Percentiles rank a stretch among this genome's conserved stretches.
Conservation (phyloP, 2,329 filamentous ascomycete genomes). For the Verticillium longisporum region DNA sequence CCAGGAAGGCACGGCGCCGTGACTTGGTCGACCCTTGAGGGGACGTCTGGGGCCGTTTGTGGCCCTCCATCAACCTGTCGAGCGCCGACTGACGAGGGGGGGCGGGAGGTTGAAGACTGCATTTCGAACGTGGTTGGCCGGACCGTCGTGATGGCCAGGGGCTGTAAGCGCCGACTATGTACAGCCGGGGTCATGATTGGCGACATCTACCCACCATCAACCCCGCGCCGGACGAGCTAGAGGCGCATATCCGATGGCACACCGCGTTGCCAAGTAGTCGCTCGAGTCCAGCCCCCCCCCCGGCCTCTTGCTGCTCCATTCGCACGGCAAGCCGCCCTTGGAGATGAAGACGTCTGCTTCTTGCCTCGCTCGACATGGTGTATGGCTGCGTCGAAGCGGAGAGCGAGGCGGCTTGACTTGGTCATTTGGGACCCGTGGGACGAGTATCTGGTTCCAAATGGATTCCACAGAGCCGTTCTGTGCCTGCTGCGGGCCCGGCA, state of each 20-base stretch:
- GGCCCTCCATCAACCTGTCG: neutral
- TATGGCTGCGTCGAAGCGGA: neutral
- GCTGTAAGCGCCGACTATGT: constrained; percentile 29
- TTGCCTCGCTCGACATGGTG: neutral
- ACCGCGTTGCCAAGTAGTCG: constrained; percentile 1
- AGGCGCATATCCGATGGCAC: constrained; percentile 2
- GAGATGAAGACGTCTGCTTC: neutral
- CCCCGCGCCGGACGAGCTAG: constrained; percentile 11
- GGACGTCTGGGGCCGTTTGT: neutral
- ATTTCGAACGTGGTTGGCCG: constrained; percentile 32
- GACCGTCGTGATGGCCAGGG: constrained; percentile 20
- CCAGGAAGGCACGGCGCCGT: constrained; percentile 16
- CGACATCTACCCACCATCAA: constrained; percentile 8
- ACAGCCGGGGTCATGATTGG: constrained; percentile 16
- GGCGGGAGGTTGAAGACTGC: constrained; percentile 15
- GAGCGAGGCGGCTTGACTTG: neutral
- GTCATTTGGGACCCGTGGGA: neutral
- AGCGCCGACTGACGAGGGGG: constrained; percentile 2
- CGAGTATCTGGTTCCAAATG: neutral
- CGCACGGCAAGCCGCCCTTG: constrained; percentile 1
- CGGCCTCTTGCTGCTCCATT: constrained; percentile 6
- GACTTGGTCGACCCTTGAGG: neutral
- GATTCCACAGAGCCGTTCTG: neutral
- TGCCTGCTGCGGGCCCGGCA: neutral
- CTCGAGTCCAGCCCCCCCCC: neutral